Percentiles rank a stretch among this genome's conserved stretches.
Evolutionary conservation across 208 protist genomes (phyloP).

Genomic region (Leishmania mexicana): DNA sequence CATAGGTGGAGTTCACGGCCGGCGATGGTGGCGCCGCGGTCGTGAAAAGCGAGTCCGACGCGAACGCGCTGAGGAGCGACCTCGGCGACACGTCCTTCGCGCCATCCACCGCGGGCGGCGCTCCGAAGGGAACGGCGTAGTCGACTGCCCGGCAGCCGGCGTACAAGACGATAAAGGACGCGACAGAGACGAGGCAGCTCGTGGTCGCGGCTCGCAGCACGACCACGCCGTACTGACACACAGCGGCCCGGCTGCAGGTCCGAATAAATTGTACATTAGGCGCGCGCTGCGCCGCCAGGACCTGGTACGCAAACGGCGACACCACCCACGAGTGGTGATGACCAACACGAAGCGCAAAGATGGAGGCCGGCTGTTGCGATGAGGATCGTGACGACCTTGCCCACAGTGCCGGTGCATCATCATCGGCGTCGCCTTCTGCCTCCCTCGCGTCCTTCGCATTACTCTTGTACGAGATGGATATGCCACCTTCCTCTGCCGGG

Average conservation of each 20-base stretch:
- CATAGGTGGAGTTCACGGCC: slow-evolving; percentile 17
- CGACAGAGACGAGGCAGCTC: slow-evolving; percentile 23
- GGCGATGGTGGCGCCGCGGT: slow-evolving; percentile 14
- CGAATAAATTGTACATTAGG: slow-evolving; percentile 30
- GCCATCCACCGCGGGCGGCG: not conserved
- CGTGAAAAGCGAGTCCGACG: slow-evolving; percentile 11
- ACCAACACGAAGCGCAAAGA: slow-evolving; percentile 6
- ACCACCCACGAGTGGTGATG: slow-evolving; percentile 19
- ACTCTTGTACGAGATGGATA: slow-evolving; percentile 25
- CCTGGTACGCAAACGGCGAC: slow-evolving; percentile 20
- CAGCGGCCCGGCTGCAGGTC: slow-evolving; percentile 26
- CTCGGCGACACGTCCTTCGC: not conserved
- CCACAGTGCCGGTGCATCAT: not conserved
- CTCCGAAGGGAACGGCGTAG: slow-evolving; percentile 4
- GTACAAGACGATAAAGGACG: slow-evolving; percentile 14
- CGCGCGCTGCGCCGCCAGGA: slow-evolving; percentile 30
- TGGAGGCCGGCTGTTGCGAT: slow-evolving; percentile 2
- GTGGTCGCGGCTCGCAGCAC: slow-evolving; percentile 14
- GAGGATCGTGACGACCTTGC: not conserved
- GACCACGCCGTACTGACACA: slow-evolving; percentile 24
- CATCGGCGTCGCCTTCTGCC: not conserved
- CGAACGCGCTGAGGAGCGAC: not conserved
- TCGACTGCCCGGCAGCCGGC: slow-evolving; percentile 18
- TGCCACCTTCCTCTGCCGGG: slow-evolving; percentile 13
- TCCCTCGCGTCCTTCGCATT: not conserved